phyloP scores from a whole-genome alignment of 345 rosid species.

The Stellera chamaejasme region DNA sequence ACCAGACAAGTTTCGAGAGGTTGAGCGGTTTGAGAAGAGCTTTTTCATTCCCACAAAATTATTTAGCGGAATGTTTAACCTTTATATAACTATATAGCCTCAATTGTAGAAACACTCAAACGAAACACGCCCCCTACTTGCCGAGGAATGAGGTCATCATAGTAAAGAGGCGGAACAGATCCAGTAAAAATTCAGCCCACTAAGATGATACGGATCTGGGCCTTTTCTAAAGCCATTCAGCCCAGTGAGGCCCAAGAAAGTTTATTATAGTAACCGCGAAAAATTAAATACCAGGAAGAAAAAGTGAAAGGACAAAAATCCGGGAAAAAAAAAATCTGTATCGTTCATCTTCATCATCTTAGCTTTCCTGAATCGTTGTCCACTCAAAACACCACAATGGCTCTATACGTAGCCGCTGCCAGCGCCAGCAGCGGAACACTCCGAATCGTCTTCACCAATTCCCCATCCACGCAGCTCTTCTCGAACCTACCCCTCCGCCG shows the following conservation, averaged over 20 bases:
- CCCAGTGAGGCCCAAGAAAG: conserved; percentile 4
- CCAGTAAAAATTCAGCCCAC: no score
- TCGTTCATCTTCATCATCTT: conserved; percentile 4
- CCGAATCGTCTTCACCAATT: conserved; percentile 23
- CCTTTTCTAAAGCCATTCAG: neutral
- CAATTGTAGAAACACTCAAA: no score
- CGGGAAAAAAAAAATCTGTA: neutral
- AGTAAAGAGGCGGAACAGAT: no score
- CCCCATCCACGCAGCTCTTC: conserved; percentile 12
- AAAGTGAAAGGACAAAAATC: neutral
- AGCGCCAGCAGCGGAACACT: conserved; percentile 29
- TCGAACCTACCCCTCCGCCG: conserved; percentile 16
- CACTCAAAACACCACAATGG: conserved; percentile 29
- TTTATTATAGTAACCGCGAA: neutral
- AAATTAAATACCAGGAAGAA: neutral
- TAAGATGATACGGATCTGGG: no score
- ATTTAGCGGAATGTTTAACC: no score
- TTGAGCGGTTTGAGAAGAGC: no score
- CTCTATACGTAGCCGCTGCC: conserved; percentile 32
- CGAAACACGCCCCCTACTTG: no score
- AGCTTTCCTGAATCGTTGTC: conserved; percentile 14
- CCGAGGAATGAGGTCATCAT: no score
- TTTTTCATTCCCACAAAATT: no score
- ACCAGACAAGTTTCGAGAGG: no score
- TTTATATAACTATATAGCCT: no score